These are phyloP conservation scores for Xylaria arbuscula DNA, from an alignment of 2,329 filamentous ascomycete genomes.

Conservation along the genomic window DNA sequence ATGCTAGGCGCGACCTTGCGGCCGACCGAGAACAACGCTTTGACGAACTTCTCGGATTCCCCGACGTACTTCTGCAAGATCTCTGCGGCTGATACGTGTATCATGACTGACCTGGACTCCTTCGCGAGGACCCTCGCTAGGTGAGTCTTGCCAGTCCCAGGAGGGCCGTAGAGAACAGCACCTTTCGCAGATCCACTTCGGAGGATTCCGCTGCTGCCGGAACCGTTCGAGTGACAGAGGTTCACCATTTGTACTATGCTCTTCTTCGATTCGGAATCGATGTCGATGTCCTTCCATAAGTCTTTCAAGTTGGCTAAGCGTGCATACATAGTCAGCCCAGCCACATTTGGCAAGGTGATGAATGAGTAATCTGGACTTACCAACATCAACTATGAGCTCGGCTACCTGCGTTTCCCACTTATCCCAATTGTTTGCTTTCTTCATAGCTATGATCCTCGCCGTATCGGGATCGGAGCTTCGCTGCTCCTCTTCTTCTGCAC, in stretches of 20 bases:
- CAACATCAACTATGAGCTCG: background rate
- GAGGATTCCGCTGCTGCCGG: background rate
- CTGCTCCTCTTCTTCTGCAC: background rate
- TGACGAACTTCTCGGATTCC: constrained; percentile 47
- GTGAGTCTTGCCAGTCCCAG: constrained; percentile 49
- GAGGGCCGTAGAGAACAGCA: constrained; percentile 47
- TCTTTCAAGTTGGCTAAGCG: background rate
- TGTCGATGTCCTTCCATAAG: background rate
- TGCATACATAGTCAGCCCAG: background rate
- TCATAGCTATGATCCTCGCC: background rate
- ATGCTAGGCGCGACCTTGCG: constrained; percentile 45
- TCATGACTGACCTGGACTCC: constrained; percentile 39
- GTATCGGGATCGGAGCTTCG: background rate
- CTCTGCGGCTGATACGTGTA: constrained; percentile 21
- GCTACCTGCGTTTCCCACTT: background rate
- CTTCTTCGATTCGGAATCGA: background rate
- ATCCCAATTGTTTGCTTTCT: background rate
- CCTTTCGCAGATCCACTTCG: constrained; percentile 24
- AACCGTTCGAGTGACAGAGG: background rate
- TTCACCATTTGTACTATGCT: constrained; percentile 1
- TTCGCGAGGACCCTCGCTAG: constrained; percentile 43
- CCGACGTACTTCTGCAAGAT: constrained; percentile 35
- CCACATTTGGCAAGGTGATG: background rate
- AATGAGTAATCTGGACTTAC: background rate
- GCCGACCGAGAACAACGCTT: constrained; percentile 44